phyloP scores from a whole-genome alignment of 345 rosid species.

The Draba incana region DNA sequence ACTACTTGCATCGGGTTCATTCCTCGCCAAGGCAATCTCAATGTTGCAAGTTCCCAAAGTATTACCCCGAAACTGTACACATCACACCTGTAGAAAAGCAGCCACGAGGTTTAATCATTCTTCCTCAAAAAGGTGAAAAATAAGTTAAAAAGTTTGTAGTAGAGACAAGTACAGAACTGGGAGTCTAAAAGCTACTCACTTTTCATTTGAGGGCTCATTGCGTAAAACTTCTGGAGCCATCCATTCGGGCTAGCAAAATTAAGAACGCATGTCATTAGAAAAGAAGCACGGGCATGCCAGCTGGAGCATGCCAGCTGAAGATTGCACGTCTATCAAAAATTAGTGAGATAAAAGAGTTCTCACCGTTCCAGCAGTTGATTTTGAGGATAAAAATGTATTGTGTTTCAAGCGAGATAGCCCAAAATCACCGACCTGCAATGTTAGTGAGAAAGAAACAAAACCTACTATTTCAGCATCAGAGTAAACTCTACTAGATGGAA shows the following conservation, averaged over 20 bases:
- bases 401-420: slow-evolving; percentile 98
- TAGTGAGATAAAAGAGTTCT: slow-evolving; percentile 34
- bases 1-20: slow-evolving; percentile 99
- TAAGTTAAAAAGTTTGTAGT: neutral
- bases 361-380: slow-evolving; percentile 99
- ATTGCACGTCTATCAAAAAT: slow-evolving; percentile 19
- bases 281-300: slow-evolving; percentile 6
- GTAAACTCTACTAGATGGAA: slow-evolving; percentile 3
- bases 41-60: slow-evolving; percentile 98
- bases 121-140: slow-evolving; percentile 5
- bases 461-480: neutral
- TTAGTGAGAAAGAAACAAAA: slow-evolving; percentile 9
- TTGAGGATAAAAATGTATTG: slow-evolving; percentile 93
- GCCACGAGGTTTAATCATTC: neutral
- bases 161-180: too few species aligned
- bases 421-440: slow-evolving; percentile 86
- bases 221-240: slow-evolving; percentile 99
- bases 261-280: slow-evolving; percentile 42
- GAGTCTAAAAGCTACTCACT: slow-evolving; percentile 87
- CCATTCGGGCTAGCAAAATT: slow-evolving; percentile 90
- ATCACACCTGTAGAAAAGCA: slow-evolving; percentile 73
- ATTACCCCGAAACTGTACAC: slow-evolving; percentile 97
- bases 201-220: slow-evolving; percentile 92
- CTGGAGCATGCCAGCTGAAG: neutral
- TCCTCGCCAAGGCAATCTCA: slow-evolving; percentile 93